Evolutionary conservation across 306 rosid genomes (phyloP), one percentile per base, ranked within the genome.

Genomic region (Abrus precatorius): DNA sequence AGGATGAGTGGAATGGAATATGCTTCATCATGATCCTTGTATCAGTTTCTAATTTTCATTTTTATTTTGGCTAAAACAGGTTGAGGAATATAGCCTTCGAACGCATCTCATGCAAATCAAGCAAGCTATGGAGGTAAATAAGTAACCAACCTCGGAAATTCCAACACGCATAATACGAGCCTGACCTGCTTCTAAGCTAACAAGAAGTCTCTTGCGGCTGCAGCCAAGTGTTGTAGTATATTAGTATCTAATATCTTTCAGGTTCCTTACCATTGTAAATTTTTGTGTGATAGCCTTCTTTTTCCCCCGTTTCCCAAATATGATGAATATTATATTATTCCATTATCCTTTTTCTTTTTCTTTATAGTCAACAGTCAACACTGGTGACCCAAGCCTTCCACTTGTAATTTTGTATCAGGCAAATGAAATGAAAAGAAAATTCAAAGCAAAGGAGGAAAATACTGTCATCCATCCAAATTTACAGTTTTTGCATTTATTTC

Each of bases 51-150:
- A 69, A 82, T 72, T 29, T 9, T 47, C 30, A 10, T 45, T 40
- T 4, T 62, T 29, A 60, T 85, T 83, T 61, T 64, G 79, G 77
- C 30, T 28, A 60, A 82, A 79, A 64, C 91, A 96, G 99, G 97
- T 74, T 13, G 93, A 93, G 86, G 97, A 93, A 87, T 86, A 81
- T 87, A 96, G 99, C 84, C 90, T 96, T 75, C 86, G 85, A 76
- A 89, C 99, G 2, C 97, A 96, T 83, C 80, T 85, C 63, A 75
- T 93, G 86, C 99, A 93, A 80, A 72, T 70, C 78, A 90, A 89
- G 87, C 91, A 89, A 89, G 86, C 83, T 33, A 73, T 85, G 85
- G 90, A 44, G 85, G 79, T 75, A 57, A 68, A 76, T 48, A 70
- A 85, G 78, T 78, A 66, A 79, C 87, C 85, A 83, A 74, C 40